phyloP scores from a whole-genome alignment of 306 rosid species.

The Acacia melanoxylon region DNA sequence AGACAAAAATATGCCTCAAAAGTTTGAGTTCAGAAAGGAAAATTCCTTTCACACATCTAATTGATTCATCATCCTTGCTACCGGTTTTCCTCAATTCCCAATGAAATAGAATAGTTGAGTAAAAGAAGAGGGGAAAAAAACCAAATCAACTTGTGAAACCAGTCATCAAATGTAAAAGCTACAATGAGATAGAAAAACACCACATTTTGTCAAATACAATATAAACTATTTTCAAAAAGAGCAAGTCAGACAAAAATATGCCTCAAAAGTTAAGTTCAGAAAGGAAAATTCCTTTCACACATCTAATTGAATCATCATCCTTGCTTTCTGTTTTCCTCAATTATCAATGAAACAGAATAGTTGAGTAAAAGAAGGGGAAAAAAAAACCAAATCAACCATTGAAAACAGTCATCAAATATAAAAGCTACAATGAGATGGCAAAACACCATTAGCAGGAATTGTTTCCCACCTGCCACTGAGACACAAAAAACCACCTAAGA shows the following conservation, averaged over 20 bases:
- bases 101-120: background rate
- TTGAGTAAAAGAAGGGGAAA: background rate
- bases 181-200: background rate
- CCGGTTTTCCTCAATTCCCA: background rate
- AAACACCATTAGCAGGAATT: background rate
- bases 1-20: constrained; percentile 63
- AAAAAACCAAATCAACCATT: background rate
- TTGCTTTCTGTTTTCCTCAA: constrained; percentile 12
- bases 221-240: no score
- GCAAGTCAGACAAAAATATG: constrained; percentile 53
- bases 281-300: constrained; percentile 56
- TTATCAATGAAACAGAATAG: background rate
- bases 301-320: constrained; percentile 80
- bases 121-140: background rate
- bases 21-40: constrained; percentile 55
- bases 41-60: constrained; percentile 64
- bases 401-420: background rate
- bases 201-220: no score
- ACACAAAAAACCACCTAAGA: constrained; percentile 38
- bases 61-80: constrained; percentile 68
- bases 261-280: constrained; percentile 64
- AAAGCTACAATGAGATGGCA: background rate
- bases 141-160: background rate
- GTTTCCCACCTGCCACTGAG: constrained; percentile 55
- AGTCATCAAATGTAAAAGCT: background rate